Evolutionary conservation across 192 early-diverging fungal species (phyloP), one percentile per base, ranked within the genome.

Genomic region (Backusella circina): DNA sequence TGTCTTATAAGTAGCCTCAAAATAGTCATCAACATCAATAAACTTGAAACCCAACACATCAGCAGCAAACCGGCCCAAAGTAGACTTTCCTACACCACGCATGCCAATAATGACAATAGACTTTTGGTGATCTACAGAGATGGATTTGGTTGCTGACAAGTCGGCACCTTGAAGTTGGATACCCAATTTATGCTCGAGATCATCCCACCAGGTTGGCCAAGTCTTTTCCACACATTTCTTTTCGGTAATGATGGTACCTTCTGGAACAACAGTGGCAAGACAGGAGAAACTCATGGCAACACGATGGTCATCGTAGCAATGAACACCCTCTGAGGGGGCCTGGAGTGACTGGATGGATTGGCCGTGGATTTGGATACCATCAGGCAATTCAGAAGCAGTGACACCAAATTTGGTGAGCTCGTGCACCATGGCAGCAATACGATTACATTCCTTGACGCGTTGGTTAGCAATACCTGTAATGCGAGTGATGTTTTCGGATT

Each of bases 151-250:
- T 2, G 36, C 41, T 23, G 81, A 84, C 26, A 80, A 77, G 78
- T 92, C 87, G 32, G 87, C 61, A 67, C 93, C 94, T 10, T 84
- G 72, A 5, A 84, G 76, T 3, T 83, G 82, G 5, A 91, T 91
- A n/a, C 90, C 91, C 50, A 99, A 82, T 33, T 90, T 90, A 75
- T 91, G 89, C 50, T 94, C 92, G 13, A 99, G 86, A 54, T 93
- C 90, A 75, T 99, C 97, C 98, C 98, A 99, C 98, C 98, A 99
- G 67, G 86, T 90, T 18, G 98, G 98, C 98, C 98, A 99, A 0
- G 98, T 99, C 85, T 99, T 99, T 79, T 96, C 98, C 3, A 98
- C 97, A 78, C 98, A 99, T 77, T 95, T 93, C 81, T 96, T 96
- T 83, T 99, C 98, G 69, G 87, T 89, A 67, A 99, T 90, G 75